phyloP scores from a whole-genome alignment of 192 early-diverging fungal species.

The Rhizoclosmatium sp. region DNA sequence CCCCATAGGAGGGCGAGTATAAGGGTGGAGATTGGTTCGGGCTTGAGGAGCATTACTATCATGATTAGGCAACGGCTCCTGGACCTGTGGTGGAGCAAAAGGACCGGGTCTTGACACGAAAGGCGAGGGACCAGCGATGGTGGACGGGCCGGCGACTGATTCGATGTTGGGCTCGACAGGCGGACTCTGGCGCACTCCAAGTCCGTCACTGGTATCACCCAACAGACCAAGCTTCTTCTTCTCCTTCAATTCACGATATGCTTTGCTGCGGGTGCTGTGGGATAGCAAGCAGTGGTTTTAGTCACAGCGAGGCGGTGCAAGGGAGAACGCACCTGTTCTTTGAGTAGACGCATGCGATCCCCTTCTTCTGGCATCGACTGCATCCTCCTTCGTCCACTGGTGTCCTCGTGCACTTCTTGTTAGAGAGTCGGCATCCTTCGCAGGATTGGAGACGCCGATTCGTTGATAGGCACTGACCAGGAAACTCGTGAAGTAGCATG shows the following conservation, averaged over 20 bases:
- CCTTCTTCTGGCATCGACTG: constrained; percentile 5
- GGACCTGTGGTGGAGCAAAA: no score
- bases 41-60: no score
- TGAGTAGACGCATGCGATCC: constrained; percentile 4
- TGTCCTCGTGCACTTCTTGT: constrained; percentile 8
- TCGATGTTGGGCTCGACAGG: background rate
- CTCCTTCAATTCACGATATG: background rate
- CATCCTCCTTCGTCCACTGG: background rate
- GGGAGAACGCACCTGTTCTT: background rate
- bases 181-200: background rate
- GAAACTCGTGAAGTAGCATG: constrained; percentile 3
- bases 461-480: constrained; percentile 1
- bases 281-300: background rate
- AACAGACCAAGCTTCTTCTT: background rate
- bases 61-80: no score
- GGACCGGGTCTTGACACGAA: no score
- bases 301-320: background rate
- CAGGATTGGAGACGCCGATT: constrained; percentile 3
- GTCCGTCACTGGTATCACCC: background rate
- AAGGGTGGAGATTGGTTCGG: no score
- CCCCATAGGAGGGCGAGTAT: no score
- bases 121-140: no score
- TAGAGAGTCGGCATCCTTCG: constrained; percentile 12
- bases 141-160: no score
- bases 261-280: background rate